phyloP scores from a whole-genome alignment of 176 grass and related monocot species.

The Carex kokanica region DNA sequence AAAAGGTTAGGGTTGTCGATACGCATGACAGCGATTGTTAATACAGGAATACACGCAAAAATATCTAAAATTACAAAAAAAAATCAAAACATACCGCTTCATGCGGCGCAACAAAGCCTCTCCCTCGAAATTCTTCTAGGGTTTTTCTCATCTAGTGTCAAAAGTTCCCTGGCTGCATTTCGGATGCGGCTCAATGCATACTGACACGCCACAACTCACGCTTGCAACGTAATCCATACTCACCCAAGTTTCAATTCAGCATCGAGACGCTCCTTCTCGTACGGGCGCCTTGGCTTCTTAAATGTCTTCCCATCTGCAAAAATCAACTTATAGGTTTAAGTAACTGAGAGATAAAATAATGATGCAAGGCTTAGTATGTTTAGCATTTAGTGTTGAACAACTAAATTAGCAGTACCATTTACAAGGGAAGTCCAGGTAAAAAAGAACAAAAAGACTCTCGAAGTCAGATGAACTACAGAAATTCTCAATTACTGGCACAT shows the following conservation, averaged over 20 bases:
- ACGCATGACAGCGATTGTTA: not conserved
- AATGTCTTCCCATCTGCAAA: slow-evolving; percentile 57
- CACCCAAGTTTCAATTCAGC: slow-evolving; percentile 57
- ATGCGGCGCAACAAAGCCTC: slow-evolving; percentile 58
- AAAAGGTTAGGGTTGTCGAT: not conserved
- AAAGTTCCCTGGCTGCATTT: slow-evolving; percentile 53
- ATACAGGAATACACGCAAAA: not conserved
- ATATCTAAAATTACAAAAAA: not conserved
- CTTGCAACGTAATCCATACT: slow-evolving; percentile 57
- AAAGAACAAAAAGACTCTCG: not conserved
- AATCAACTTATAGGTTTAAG: not conserved
- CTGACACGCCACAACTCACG: slow-evolving; percentile 63
- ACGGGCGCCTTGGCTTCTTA: slow-evolving; percentile 60
- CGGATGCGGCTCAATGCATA: slow-evolving; percentile 61
- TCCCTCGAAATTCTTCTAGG: slow-evolving; percentile 57
- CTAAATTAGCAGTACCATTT: not conserved
- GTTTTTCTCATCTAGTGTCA: slow-evolving; percentile 65
- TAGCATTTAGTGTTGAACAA: not conserved
- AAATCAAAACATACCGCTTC: slow-evolving; percentile 22
- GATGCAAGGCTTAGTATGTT: not conserved
- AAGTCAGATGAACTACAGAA: not conserved
- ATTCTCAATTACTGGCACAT: not conserved
- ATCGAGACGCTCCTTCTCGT: slow-evolving; percentile 71
- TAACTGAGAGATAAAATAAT: not conserved
- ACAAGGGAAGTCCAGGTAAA: not conserved